A percentile compares a stretch with the other conserved stretches of the same genome.
phyloP scores from a whole-genome alignment of 2,329 filamentous ascomycete species.

The Coniochaeta ligniaria region DNA sequence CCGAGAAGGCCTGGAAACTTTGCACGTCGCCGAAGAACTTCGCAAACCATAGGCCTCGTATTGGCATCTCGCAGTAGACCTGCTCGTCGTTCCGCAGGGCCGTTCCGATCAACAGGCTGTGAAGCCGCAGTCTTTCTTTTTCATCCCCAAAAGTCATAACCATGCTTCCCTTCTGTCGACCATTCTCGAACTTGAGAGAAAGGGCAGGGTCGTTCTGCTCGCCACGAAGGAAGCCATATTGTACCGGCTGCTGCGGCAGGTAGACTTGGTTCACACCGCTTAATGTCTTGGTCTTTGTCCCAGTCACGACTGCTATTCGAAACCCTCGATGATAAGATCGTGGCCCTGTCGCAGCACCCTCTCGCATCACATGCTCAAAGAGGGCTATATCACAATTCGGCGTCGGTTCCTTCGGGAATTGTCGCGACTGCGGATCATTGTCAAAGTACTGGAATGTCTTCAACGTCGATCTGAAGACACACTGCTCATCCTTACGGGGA shows the following conservation, averaged over 20 bases:
- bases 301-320: slow-evolving; percentile 71
- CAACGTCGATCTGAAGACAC: slow-evolving; percentile 63
- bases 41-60: slow-evolving; percentile 57
- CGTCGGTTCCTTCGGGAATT: slow-evolving; percentile 70
- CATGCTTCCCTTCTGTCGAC: slow-evolving; percentile 60
- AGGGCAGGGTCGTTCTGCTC: slow-evolving; percentile 65
- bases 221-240: slow-evolving; percentile 69
- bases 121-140: slow-evolving; percentile 63
- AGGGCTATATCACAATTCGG: slow-evolving; percentile 64
- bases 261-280: slow-evolving; percentile 69
- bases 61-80: slow-evolving; percentile 60
- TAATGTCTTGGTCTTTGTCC: slow-evolving; percentile 67
- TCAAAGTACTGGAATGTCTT: slow-evolving; percentile 78
- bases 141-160: slow-evolving; percentile 69
- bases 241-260: slow-evolving; percentile 57
- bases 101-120: slow-evolving; percentile 67
- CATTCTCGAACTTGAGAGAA: slow-evolving; percentile 63
- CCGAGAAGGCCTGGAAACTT: slow-evolving; percentile 40
- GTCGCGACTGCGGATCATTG: slow-evolving; percentile 56
- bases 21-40: slow-evolving; percentile 44
- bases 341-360: slow-evolving; percentile 65
- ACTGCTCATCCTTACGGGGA: slow-evolving; percentile 60
- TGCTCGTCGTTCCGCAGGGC: slow-evolving; percentile 60
- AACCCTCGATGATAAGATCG: slow-evolving; percentile 72
- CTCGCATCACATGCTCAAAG: slow-evolving; percentile 64